A percentile compares a stretch with the other conserved stretches of the same genome.
Evolutionary conservation across 306 rosid genomes (phyloP).

Genomic region (Abrus precatorius): DNA sequence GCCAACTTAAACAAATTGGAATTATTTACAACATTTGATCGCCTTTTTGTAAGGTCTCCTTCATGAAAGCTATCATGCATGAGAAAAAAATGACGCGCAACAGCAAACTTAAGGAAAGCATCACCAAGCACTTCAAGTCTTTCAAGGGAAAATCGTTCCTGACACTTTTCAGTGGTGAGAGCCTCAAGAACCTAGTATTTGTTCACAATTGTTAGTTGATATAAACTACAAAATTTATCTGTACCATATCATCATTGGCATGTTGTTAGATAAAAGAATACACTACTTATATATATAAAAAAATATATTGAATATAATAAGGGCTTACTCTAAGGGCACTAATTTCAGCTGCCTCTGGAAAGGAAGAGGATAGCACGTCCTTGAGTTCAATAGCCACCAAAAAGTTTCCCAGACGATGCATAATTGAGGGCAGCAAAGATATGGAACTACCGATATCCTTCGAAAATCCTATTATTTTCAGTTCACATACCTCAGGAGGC

Average conservation of each 20-base stretch:
- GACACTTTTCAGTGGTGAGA: slow-evolving; percentile 93
- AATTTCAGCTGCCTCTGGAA: slow-evolving; percentile 84
- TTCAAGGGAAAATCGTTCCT: slow-evolving; percentile 92
- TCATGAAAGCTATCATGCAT: slow-evolving; percentile 74
- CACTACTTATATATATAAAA: slow-evolving; percentile 1
- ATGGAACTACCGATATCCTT: slow-evolving; percentile 95
- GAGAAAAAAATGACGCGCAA: slow-evolving; percentile 83
- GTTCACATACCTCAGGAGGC: slow-evolving; percentile 90
- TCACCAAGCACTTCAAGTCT: slow-evolving; percentile 99
- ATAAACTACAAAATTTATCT: slow-evolving; percentile 31
- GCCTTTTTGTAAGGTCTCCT: slow-evolving; percentile 84
- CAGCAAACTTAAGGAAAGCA: slow-evolving; percentile 90
- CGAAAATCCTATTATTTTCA: slow-evolving; percentile 89
- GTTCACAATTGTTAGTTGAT: slow-evolving; percentile 43
- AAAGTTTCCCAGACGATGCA: slow-evolving; percentile 95
- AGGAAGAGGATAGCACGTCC: slow-evolving; percentile 60
- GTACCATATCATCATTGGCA: slow-evolving; percentile 38
- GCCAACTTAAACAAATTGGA: slow-evolving; percentile 84
- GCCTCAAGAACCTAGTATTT: slow-evolving; percentile 83
- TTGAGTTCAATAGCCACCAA: slow-evolving; percentile 91
- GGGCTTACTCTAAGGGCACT: slow-evolving; percentile 72
- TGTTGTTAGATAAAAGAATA: slow-evolving; percentile 6
- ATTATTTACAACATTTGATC: slow-evolving; percentile 80
- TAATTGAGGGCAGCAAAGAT: slow-evolving; percentile 90
- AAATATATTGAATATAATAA: slow-evolving; percentile 34